Base-by-base conservation (phyloP, 2,329 filamentous ascomycete species). In the Fusarium buharicum region DNA sequence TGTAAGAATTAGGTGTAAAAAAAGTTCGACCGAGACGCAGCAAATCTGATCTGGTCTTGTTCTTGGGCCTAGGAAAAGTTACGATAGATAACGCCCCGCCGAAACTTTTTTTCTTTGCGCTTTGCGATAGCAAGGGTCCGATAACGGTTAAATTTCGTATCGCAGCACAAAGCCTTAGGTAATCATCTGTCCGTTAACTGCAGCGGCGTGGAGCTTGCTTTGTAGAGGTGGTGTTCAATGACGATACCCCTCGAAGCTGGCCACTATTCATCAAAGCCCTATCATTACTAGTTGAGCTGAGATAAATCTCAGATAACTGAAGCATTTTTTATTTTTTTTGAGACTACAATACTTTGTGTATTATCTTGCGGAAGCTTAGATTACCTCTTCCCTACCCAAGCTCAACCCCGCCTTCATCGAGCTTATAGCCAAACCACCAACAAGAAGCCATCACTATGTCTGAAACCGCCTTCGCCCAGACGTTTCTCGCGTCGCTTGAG, bases 381-480 rank as follows among this genome's bases (percentile, higher is more conserved):
- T 13, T 5, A 33, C 14, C 16, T 39, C 14, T 28, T 14, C 12
- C 14, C 36, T 43, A 43, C 36, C 28, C 31, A 33, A 48, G 33
- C 51, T 61, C 55, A 58, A 67, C 69, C 69, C 68, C 64, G 55
- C 67, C 67, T 64, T 59, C 37, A 34, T 66, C 24, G n/a, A 65
- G 48, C 56, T 46, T 36, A 33, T 37, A 59, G n/a, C 22, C 18
- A 31, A 28, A 33, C 31, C 39, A 44, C 31, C 20, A 46, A 34
- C 18, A 55, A 49, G 49, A 64, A 43, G 46, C 59, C 55, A 51
- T 64, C 72, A 74, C 58, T 66, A 93, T 93, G 90, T 84, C 90
- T n/a, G 93, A 97, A 83, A 78, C 93, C 59, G 81, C 87, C 46
- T 98, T 97, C 76, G 90, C 92, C 69, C 92, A 90, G 77, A 83